Percentiles rank a stretch among this genome's conserved stretches.
Conservation (phyloP, 495 filamentous ascomycete species). For the Astrothelium macrocarpum region DNA sequence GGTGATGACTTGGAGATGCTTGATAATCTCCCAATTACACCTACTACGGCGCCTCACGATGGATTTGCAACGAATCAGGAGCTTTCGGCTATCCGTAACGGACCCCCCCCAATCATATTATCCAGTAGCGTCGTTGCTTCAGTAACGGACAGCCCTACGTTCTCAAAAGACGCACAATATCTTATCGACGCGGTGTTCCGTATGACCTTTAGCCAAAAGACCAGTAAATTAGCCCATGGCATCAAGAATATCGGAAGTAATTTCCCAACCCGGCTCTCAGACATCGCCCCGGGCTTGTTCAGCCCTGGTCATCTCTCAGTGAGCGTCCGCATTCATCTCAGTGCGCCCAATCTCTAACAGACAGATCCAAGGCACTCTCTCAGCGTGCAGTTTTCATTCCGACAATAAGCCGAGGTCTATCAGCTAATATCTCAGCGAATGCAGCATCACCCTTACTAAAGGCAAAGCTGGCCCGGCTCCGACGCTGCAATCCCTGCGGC, state of each 20-base stretch:
- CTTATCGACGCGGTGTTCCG: constrained; percentile 23
- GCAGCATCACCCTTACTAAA: constrained; percentile 11
- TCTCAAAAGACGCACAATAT: not conserved
- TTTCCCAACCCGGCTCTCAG: constrained; percentile 14
- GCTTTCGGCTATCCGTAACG: too few relatives aligned
- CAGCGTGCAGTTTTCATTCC: constrained; percentile 24
- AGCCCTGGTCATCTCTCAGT: constrained; percentile 23
- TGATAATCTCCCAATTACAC: not conserved
- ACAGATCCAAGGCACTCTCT: constrained; percentile 17
- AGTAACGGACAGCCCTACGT: not conserved
- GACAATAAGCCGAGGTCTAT: constrained; percentile 23
- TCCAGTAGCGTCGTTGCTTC: not conserved
- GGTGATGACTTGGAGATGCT: not conserved
- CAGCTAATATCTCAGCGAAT: constrained; percentile 5
- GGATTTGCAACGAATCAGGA: not conserved
- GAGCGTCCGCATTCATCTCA: not conserved
- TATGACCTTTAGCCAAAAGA: constrained; percentile 17
- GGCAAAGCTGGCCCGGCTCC: constrained; percentile 14
- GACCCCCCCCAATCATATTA: not conserved
- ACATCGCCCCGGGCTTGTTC: constrained; percentile 25
- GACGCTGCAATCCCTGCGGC: not conserved
- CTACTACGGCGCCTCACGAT: not conserved
- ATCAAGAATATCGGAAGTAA: constrained; percentile 17
- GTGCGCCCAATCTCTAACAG: not conserved
- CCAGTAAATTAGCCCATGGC: constrained; percentile 10